phyloP scores from a whole-genome alignment of 179 eudicot genomes.

The Pouteria campechiana region DNA sequence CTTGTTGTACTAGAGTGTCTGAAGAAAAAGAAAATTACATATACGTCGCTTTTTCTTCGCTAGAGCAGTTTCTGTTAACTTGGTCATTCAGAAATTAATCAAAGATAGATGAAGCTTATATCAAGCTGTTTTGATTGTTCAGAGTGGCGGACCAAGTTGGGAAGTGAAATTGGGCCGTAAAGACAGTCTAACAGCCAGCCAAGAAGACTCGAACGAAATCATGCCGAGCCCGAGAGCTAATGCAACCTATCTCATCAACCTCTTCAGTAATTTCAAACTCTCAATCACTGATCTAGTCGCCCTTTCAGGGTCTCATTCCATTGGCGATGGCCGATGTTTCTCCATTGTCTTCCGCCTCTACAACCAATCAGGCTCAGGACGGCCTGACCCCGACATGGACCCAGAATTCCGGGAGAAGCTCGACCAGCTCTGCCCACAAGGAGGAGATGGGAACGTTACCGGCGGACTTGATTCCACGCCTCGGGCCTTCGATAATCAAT shows the following conservation, averaged over 20 bases:
- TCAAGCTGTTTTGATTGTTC: too few species aligned
- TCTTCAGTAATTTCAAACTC: slow-evolving; percentile 50
- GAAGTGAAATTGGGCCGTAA: slow-evolving; percentile 73
- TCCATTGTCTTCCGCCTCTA: slow-evolving; percentile 75
- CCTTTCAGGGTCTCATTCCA: slow-evolving; percentile 87
- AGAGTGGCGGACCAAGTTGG: slow-evolving; percentile 97
- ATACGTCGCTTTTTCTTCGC: too few species aligned
- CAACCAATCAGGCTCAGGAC: slow-evolving; percentile 78
- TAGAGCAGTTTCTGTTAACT: too few species aligned
- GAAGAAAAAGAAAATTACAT: too few species aligned
- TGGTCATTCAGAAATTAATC: too few species aligned
- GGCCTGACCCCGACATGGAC: slow-evolving; percentile 67
- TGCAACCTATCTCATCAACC: slow-evolving; percentile 43
- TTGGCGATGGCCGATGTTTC: slow-evolving; percentile 82
- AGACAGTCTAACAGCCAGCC: slow-evolving; percentile 86
- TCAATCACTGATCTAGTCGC: slow-evolving; percentile 65
- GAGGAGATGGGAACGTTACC: slow-evolving; percentile 61
- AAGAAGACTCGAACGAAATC: slow-evolving; percentile 60
- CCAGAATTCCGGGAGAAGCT: slow-evolving; percentile 37
- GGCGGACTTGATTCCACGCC: slow-evolving; percentile 75
- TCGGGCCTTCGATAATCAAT: slow-evolving; percentile 56
- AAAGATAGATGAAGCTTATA: too few species aligned
- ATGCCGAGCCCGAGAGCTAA: slow-evolving; percentile 96
- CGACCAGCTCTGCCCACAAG: slow-evolving; percentile 54
- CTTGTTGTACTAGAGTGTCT: too few species aligned